phyloP scores from a whole-genome alignment of 768 basidiomycete species.

The Boletus pseudopeckii region DNA sequence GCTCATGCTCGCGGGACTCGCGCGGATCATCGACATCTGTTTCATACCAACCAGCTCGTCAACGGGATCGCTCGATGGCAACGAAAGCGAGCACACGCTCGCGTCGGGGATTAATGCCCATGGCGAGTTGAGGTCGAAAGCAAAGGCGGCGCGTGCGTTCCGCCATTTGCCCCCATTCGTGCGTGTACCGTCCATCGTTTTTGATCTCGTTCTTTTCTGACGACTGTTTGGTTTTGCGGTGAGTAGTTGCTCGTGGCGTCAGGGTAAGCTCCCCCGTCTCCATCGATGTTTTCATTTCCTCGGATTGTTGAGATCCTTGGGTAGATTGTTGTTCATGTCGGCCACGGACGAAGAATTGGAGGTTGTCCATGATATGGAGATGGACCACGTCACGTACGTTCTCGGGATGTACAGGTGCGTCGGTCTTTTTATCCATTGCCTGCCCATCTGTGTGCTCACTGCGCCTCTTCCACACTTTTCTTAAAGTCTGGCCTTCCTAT shows the following conservation, averaged over 20 bases:
- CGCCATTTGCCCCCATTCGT: slow-evolving; percentile 89
- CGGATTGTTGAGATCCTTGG: background rate
- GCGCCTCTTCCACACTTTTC: background rate
- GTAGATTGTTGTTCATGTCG: slow-evolving; percentile 82
- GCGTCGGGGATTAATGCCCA: slow-evolving; percentile 33
- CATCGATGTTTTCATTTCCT: background rate
- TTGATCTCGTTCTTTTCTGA: background rate
- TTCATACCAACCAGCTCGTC: slow-evolving; percentile 53
- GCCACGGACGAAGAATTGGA: slow-evolving; percentile 89
- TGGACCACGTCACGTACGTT: slow-evolving; percentile 92
- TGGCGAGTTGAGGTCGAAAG: slow-evolving; percentile 20
- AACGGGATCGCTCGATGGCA: slow-evolving; percentile 36
- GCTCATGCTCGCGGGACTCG: slow-evolving; percentile 76
- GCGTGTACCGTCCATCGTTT: slow-evolving; percentile 33
- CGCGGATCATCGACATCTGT: slow-evolving; percentile 81
- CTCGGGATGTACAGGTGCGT: slow-evolving; percentile 77
- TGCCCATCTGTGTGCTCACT: background rate
- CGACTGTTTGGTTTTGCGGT: background rate
- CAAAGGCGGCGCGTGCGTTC: slow-evolving; percentile 57
- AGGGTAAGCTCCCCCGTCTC: slow-evolving; percentile 44
- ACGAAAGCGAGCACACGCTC: slow-evolving; percentile 68
- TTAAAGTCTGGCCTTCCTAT: slow-evolving; percentile 56
- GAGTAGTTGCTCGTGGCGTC: slow-evolving; percentile 65
- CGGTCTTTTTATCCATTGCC: background rate
- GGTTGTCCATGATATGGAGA: slow-evolving; percentile 62